These are phyloP conservation scores for Ascochyta viciae-villosae DNA, from an alignment of 2,329 filamentous ascomycete species.

Conservation along the genomic window DNA sequence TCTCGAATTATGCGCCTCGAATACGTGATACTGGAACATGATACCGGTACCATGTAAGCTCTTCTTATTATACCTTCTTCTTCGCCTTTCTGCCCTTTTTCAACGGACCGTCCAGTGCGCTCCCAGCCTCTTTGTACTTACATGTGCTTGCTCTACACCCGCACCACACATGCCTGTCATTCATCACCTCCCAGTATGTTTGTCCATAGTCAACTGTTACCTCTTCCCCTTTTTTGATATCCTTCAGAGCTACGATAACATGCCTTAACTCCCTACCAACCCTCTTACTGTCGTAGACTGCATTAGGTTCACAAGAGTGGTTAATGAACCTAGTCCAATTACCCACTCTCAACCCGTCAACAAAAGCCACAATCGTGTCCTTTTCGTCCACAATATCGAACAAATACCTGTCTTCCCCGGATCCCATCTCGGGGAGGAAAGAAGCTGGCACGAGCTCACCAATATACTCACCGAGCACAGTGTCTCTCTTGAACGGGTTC, in stretches of 20 bases:
- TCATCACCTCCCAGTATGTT: neutral
- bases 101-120: too few species aligned
- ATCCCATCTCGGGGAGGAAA: too few species aligned
- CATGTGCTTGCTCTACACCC: too few species aligned
- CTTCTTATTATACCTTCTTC: neutral
- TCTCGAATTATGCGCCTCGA: neutral
- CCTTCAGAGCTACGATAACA: neutral
- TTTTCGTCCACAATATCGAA: neutral
- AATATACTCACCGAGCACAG: conserved; percentile 10
- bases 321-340: conserved; percentile 2
- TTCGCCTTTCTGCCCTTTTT: neutral
- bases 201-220: neutral
- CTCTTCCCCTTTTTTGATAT: neutral
- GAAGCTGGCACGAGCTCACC: neutral
- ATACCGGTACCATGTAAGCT: neutral
- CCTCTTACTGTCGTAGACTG: neutral
- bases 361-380: neutral
- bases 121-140: too few species aligned
- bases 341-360: neutral
- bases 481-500: neutral
- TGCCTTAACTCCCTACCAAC: neutral
- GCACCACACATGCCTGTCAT: too few species aligned
- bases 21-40: neutral
- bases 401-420: neutral
- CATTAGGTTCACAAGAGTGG: neutral